These are phyloP conservation scores for Podospora conica DNA, from an alignment of 495 filamentous ascomycete genomes.

Conservation along the genomic window DNA sequence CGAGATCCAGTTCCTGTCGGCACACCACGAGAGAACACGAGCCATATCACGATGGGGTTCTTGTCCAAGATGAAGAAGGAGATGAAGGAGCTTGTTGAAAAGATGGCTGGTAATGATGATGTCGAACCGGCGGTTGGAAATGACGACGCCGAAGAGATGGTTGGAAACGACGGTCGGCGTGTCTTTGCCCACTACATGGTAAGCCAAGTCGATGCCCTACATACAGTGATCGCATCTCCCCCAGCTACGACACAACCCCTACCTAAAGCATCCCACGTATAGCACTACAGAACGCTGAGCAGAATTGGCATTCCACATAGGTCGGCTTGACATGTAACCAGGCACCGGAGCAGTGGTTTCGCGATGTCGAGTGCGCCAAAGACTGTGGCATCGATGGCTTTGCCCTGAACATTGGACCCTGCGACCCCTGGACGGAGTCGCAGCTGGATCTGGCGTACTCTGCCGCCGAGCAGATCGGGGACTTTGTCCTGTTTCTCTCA, in stretches of 20 bases:
- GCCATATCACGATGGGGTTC: not conserved
- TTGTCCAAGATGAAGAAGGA: conserved; percentile 9
- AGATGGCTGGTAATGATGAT: not conserved
- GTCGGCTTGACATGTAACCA: conserved; percentile 41
- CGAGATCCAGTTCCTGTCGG: not conserved
- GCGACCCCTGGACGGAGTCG: conserved; percentile 43
- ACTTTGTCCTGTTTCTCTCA: conserved; percentile 61
- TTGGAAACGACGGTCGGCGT: conserved; percentile 5
- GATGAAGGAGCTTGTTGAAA: conserved; percentile 4
- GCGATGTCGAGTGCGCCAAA: conserved; percentile 55
- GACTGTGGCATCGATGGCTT: conserved; percentile 65
- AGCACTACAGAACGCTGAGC: not conserved
- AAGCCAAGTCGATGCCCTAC: not conserved
- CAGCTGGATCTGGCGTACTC: conserved; percentile 49
- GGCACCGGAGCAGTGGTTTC: conserved; percentile 46
- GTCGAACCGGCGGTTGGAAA: no score
- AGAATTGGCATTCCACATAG: conserved; percentile 10
- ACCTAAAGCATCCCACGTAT: not conserved
- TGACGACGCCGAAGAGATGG: no score
- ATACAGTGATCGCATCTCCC: no score
- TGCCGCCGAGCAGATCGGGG: conserved; percentile 44
- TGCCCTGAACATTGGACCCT: conserved; percentile 58
- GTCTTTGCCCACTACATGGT: conserved; percentile 46
- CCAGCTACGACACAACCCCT: not conserved
- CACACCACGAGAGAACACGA: not conserved